A percentile compares a stretch with the other conserved stretches of the same genome.
These are phyloP conservation scores for Aureoboletus auriporus DNA, from an alignment of 768 basidiomycete species.

Conservation along the genomic window DNA sequence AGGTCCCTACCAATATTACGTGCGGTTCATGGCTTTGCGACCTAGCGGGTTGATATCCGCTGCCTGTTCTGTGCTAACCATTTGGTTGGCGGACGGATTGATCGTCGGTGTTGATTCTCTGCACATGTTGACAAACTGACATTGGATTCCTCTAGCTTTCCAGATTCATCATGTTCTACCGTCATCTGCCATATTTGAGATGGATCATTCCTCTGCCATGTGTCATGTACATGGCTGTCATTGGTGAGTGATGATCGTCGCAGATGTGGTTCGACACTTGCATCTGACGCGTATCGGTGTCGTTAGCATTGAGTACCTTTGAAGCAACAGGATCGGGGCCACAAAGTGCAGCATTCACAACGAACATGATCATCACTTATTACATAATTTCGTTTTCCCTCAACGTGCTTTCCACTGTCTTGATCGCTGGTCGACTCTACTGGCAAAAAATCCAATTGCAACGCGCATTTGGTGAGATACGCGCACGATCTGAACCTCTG, in stretches of 20 bases:
- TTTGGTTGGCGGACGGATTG: constrained; percentile 29
- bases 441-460: constrained; percentile 21
- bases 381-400: constrained; percentile 22
- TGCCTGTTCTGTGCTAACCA: constrained; percentile 18
- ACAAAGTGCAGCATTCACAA: constrained; percentile 20
- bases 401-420: constrained; percentile 19
- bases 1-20: constrained; percentile 24
- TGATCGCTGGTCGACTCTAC: constrained; percentile 23
- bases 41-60: constrained; percentile 21
- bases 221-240: constrained; percentile 18
- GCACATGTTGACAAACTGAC: constrained; percentile 1
- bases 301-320: constrained; percentile 22
- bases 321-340: constrained; percentile 8
- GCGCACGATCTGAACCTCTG: not conserved
- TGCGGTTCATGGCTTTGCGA: constrained; percentile 22
- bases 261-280: not conserved
- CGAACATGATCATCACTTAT: constrained; percentile 21
- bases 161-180: constrained; percentile 24
- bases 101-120: constrained; percentile 15
- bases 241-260: constrained; percentile 14
- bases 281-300: not conserved
- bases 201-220: constrained; percentile 27
- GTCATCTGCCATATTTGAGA: constrained; percentile 14
- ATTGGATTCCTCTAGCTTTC: constrained; percentile 9
- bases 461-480: constrained; percentile 23